These are phyloP conservation scores for Letharia lupina DNA, from an alignment of 495 filamentous ascomycete species.

Conservation along the genomic window DNA sequence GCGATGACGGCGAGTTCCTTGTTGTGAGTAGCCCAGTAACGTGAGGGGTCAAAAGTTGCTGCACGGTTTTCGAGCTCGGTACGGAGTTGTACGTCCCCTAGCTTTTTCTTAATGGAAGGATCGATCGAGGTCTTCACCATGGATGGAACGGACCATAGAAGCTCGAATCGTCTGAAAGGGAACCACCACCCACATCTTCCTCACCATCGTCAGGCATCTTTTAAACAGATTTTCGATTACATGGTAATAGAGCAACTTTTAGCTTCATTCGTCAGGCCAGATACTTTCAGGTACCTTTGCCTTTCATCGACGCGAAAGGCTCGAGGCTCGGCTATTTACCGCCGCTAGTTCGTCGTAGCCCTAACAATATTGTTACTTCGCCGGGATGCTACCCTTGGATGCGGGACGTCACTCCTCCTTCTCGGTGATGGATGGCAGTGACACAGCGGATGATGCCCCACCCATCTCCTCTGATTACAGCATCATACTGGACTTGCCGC, in stretches of 20 bases:
- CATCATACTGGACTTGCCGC: slow-evolving; percentile 47
- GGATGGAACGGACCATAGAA: slow-evolving; percentile 51
- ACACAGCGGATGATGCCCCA: background rate
- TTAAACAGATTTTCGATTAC: background rate
- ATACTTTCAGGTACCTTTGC: background rate
- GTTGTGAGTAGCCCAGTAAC: slow-evolving; percentile 40
- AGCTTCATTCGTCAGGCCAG: too few relatives aligned
- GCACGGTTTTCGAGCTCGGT: slow-evolving; percentile 31
- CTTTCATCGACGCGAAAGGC: too few relatives aligned
- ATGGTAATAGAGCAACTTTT: background rate
- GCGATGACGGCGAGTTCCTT: slow-evolving; percentile 31
- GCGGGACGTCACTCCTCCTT: background rate
- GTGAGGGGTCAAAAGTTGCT: slow-evolving; percentile 36
- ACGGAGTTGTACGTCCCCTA: slow-evolving; percentile 48
- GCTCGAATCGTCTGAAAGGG: slow-evolving; percentile 59
- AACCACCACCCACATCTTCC: slow-evolving; percentile 5
- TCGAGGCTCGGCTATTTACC: background rate
- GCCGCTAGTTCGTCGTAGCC: background rate
- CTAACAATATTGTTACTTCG: background rate
- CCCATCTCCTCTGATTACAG: background rate
- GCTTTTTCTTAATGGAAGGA: slow-evolving; percentile 20
- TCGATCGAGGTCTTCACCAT: background rate
- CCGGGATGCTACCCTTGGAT: background rate
- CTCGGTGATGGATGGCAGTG: background rate
- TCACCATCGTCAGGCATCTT: slow-evolving; percentile 1